Evolutionary conservation across 2,329 filamentous ascomycete species (phyloP).

Genomic region (Arachnomyces sp.): DNA sequence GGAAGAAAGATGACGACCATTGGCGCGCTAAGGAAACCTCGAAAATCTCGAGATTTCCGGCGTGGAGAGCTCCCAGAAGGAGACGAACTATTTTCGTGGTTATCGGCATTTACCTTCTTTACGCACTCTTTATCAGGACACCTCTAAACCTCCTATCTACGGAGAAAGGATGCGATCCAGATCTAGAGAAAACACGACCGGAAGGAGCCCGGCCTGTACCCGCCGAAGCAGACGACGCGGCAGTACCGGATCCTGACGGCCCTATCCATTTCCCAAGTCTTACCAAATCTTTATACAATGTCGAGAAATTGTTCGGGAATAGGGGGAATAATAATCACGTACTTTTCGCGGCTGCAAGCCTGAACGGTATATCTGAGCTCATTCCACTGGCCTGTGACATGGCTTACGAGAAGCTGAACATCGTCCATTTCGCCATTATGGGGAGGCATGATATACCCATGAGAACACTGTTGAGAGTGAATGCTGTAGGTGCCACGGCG

Average conservation of each 20-base stretch:
- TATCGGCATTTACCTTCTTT: constrained; percentile 45
- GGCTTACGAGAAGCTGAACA: constrained; percentile 58
- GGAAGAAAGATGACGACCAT: constrained; percentile 58
- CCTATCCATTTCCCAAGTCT: constrained; percentile 61
- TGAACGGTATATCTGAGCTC: constrained; percentile 63
- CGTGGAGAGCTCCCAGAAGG: constrained; percentile 28
- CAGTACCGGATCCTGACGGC: constrained; percentile 54
- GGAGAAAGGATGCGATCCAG: constrained; percentile 23
- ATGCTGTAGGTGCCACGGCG: constrained; percentile 59
- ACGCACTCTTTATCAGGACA: constrained; percentile 58
- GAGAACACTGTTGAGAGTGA: constrained; percentile 62
- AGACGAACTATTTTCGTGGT: constrained; percentile 45
- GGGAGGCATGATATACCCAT: constrained; percentile 63
- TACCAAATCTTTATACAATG: constrained; percentile 52
- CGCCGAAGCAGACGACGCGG: constrained; percentile 14
- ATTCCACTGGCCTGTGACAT: constrained; percentile 83
- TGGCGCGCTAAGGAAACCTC: constrained; percentile 26
- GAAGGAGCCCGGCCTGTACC: constrained; percentile 1
- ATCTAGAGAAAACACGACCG: constrained; percentile 13
- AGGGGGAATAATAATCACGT: constrained; percentile 57
- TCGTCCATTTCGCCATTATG: constrained; percentile 75
- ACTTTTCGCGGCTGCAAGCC: constrained; percentile 66
- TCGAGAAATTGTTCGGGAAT: constrained; percentile 46
- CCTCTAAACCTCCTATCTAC: constrained; percentile 41
- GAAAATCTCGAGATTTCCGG: constrained; percentile 24